These are phyloP conservation scores for Paxillus involutus DNA, from an alignment of 768 basidiomycete genomes.

Conservation along the genomic window DNA sequence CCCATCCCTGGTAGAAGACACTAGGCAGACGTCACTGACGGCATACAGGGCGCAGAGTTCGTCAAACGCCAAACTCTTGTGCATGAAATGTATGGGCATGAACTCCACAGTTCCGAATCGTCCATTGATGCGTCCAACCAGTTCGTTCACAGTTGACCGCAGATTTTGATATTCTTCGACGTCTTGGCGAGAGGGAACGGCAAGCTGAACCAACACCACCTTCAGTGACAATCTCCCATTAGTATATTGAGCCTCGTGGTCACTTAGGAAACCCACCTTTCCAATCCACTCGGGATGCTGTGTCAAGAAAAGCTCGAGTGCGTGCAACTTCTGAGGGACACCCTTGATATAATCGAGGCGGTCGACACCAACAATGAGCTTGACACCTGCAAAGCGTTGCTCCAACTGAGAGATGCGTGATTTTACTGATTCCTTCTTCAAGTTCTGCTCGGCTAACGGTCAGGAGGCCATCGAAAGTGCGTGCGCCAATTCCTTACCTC, in stretches of 20 bases:
- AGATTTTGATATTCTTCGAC: constrained; percentile 99
- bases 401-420: constrained; percentile 79
- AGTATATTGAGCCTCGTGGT: not conserved
- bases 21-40: constrained; percentile 92
- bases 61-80: constrained; percentile 89
- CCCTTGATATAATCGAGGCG: constrained; percentile 99
- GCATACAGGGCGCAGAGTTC: constrained; percentile 98
- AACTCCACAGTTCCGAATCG: constrained; percentile 99
- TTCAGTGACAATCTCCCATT: constrained; percentile 27
- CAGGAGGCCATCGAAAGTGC: not conserved
- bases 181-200: constrained; percentile 96
- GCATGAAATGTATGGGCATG: constrained; percentile 99
- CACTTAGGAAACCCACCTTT: constrained; percentile 53
- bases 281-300: constrained; percentile 99
- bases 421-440: constrained; percentile 78
- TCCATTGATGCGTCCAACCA: constrained; percentile 98
- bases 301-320: constrained; percentile 91
- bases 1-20: constrained; percentile 93
- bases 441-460: constrained; percentile 48
- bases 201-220: constrained; percentile 96
- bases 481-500: constrained; percentile 45
- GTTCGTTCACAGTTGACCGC: constrained; percentile 92
- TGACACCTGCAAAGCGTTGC: constrained; percentile 89
- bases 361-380: constrained; percentile 98
- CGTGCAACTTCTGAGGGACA: constrained; percentile 97